Evolutionary conservation across 2,329 filamentous ascomycete genomes (phyloP).

Genomic region (Cladobotryum mycophilum): DNA sequence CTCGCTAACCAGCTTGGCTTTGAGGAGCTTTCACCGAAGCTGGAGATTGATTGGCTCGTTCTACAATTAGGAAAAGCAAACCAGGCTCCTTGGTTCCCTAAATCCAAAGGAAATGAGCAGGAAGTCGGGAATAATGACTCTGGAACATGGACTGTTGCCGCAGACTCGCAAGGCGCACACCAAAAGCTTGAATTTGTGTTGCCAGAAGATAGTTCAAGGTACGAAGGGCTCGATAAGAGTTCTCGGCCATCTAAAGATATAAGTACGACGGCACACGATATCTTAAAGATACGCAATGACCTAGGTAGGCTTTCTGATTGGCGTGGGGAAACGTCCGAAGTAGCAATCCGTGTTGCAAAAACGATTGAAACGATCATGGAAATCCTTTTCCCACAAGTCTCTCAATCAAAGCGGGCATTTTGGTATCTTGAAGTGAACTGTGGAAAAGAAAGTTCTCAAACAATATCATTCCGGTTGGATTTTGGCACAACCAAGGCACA

Average conservation of each 20-base stretch:
- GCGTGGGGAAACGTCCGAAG: background rate
- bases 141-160: no score
- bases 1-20: background rate
- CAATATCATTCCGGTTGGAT: background rate
- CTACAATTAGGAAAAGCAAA: background rate
- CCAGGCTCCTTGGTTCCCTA: no score
- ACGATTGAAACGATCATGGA: constrained; percentile 14
- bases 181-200: no score
- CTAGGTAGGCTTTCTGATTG: background rate
- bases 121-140: no score
- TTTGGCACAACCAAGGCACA: background rate
- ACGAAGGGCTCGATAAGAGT: no score
- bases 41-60: constrained; percentile 5
- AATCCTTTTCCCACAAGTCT: background rate
- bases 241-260: background rate
- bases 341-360: constrained; percentile 11
- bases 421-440: no score
- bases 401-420: no score
- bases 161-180: no score
- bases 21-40: background rate
- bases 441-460: constrained; percentile 4
- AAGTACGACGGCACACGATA: background rate
- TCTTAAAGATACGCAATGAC: background rate
- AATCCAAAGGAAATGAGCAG: no score
- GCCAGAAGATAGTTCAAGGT: no score